Conservation (phyloP, 106 monocot species). For the Dioscorea dumetorum region DNA sequence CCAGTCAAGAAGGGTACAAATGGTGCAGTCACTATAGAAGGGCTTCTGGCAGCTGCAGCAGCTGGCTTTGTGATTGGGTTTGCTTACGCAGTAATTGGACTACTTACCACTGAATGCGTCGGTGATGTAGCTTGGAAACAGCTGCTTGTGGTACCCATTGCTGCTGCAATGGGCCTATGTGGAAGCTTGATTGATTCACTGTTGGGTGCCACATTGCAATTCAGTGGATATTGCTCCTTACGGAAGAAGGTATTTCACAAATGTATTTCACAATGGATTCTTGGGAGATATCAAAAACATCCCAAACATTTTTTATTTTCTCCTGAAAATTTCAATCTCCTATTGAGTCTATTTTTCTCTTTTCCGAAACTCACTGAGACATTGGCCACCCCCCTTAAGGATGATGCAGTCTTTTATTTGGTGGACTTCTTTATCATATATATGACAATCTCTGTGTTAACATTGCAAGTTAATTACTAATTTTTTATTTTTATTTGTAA, state of each 20-base stretch:
- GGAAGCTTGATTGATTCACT: conserved; percentile 93
- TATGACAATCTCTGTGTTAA: no score
- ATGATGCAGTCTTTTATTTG: no score
- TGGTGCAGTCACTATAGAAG: conserved; percentile 65
- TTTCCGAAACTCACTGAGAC: no score
- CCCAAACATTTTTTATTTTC: no score
- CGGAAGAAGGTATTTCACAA: conserved; percentile 54
- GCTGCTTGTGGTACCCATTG: conserved; percentile 60
- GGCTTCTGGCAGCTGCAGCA: conserved; percentile 57
- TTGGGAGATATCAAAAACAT: no score
- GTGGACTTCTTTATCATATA: no score
- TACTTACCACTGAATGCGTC: conserved; percentile 44
- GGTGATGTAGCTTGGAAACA: conserved; percentile 33
- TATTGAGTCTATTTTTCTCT: no score
- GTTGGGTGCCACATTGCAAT: conserved; percentile 85
- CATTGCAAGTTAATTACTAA: not conserved
- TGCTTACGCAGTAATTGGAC: conserved; percentile 35
- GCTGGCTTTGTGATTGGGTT: conserved; percentile 76
- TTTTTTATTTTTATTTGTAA: not conserved
- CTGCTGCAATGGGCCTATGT: conserved; percentile 53
- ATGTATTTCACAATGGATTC: not conserved
- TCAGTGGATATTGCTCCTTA: conserved; percentile 75
- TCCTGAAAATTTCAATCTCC: no score
- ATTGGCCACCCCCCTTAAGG: no score
- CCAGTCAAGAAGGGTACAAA: conserved; percentile 79